These are phyloP conservation scores for Ophiocordyceps sinensis DNA, from an alignment of 2,329 filamentous ascomycete genomes.

Conservation along the genomic window DNA sequence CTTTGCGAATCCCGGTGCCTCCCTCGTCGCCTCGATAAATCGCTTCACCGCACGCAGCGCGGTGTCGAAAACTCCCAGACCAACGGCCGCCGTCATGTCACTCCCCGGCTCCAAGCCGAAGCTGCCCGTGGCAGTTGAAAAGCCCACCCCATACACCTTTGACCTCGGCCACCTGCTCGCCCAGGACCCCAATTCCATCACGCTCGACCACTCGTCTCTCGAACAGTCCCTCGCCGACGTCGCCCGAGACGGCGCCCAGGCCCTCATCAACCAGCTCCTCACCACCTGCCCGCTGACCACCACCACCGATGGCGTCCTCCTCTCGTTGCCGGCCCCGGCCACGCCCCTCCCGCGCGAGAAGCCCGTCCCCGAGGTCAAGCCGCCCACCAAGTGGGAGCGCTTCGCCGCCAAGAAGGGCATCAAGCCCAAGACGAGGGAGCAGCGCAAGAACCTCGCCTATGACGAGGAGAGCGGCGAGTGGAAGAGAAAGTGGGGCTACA, in stretches of 20 bases:
- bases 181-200: slow-evolving; percentile 74
- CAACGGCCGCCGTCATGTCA: slow-evolving; percentile 14
- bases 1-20: not conserved
- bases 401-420: slow-evolving; percentile 98
- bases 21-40: not conserved
- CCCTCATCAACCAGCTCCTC: slow-evolving; percentile 86
- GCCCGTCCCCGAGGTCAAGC: slow-evolving; percentile 66
- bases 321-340: slow-evolving; percentile 56
- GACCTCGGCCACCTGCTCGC: slow-evolving; percentile 80
- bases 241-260: slow-evolving; percentile 82
- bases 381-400: slow-evolving; percentile 85
- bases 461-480: slow-evolving; percentile 77
- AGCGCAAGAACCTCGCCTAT: slow-evolving; percentile 60
- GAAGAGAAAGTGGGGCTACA: slow-evolving; percentile 91
- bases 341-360: slow-evolving; percentile 82
- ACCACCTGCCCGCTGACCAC: slow-evolving; percentile 70
- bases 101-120: slow-evolving; percentile 26
- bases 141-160: slow-evolving; percentile 83
- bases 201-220: slow-evolving; percentile 34
- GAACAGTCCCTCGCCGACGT: slow-evolving; percentile 57
- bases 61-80: no score
- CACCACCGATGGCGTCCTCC: slow-evolving; percentile 55
- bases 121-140: slow-evolving; percentile 53
- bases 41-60: no score
- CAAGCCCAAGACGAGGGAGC: slow-evolving; percentile 70